Conservation (phyloP, 1,284 basidiomycete species). For the Ceratorhiza oryzae-sativae region DNA sequence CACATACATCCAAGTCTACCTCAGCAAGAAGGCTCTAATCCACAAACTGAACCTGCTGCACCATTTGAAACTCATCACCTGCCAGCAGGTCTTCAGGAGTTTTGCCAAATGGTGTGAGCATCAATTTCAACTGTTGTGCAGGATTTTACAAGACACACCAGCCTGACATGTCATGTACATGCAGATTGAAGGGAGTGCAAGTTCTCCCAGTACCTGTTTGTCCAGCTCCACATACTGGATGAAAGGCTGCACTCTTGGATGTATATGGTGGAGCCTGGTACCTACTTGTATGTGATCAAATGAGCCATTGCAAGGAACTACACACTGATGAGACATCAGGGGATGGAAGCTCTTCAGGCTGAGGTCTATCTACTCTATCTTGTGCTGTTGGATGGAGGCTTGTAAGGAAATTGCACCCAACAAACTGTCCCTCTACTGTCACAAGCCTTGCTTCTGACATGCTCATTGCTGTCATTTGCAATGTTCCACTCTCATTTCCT, state of each 20-base stretch:
- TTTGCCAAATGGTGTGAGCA: background rate
- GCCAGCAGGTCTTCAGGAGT: background rate
- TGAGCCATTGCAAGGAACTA: background rate
- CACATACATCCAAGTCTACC: too few relatives aligned
- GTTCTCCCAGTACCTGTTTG: background rate
- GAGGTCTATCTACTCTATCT: background rate
- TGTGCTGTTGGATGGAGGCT: background rate
- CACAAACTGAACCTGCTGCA: background rate
- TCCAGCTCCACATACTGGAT: slow-evolving; percentile 3
- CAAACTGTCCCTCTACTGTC: background rate
- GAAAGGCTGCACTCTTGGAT: background rate
- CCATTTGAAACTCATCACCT: background rate
- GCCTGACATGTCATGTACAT: background rate
- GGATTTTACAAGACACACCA: background rate
- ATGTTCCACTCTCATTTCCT: too few relatives aligned
- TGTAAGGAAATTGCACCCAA: background rate
- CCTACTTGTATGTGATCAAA: background rate
- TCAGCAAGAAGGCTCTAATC: too few relatives aligned
- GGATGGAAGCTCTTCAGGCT: slow-evolving; percentile 1
- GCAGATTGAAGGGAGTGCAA: slow-evolving; percentile 9
- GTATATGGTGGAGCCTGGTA: background rate
- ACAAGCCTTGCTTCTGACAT: too few relatives aligned
- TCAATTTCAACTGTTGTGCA: background rate
- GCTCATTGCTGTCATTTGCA: too few relatives aligned
- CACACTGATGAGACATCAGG: background rate